Evolutionary conservation across 192 early-diverging fungal species (phyloP).

Genomic region (Podochytrium sp.): DNA sequence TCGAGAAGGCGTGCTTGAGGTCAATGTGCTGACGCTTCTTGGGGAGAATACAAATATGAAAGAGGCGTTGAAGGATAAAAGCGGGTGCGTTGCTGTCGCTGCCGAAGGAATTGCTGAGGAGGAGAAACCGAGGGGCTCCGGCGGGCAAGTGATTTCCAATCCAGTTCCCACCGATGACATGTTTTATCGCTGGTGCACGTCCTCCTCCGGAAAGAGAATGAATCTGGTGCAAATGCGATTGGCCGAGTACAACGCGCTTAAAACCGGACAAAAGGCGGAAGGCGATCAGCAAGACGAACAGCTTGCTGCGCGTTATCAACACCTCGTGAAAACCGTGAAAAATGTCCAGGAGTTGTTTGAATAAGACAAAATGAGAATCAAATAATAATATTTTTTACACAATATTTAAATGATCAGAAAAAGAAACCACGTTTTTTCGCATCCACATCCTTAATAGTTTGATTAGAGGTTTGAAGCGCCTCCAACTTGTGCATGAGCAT

Average conservation of each 20-base stretch:
- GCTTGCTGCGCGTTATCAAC: neutral
- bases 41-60: neutral
- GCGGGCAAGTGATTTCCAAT: neutral
- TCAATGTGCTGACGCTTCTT: no score
- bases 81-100: neutral
- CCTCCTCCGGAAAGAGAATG: neutral
- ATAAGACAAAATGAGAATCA: no score
- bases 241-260: neutral
- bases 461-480: no score
- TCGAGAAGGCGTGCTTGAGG: no score
- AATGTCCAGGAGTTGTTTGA: conserved; percentile 6
- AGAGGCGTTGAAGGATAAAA: neutral
- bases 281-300: neutral
- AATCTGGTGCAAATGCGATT: neutral
- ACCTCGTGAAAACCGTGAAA: conserved; percentile 1
- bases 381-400: no score
- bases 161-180: neutral
- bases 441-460: no score
- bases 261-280: neutral
- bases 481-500: conserved; percentile 3
- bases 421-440: neutral
- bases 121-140: no score
- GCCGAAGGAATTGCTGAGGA: neutral
- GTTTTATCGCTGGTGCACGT: neutral
- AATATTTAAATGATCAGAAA: neutral